Base-by-base conservation (phyloP, 495 filamentous ascomycete species). In the Tirmania nivea region DNA sequence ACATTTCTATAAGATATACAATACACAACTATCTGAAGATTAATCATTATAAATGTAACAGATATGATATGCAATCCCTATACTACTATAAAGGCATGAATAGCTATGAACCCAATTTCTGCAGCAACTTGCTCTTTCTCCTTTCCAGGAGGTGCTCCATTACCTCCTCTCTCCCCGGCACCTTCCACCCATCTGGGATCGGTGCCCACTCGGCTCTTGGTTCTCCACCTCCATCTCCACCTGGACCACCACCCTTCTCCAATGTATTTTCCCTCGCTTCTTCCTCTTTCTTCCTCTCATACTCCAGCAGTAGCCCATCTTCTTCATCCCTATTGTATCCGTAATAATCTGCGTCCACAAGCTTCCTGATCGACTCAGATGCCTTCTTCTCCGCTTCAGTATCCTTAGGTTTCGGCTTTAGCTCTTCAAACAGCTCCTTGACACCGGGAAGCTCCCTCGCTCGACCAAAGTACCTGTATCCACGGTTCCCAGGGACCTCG, bases 291-390 rank as follows among this genome's bases (percentile, higher is more conserved):
- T 74, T 67, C 49, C 69, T 71, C 69, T 97, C 90, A 65, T 94
- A 96, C 49, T 69, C 78, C 54, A 96, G 62, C 62, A 96, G 63
- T 49, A 75, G 76, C 0, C 84, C 86, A 68, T 95, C 90, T 67
- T 95, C 90, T 67, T 96, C 90, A 62, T 88, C 86, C 21, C 89
- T 74, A 59, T 86, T 85, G 66, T 93, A 97, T 35, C 90, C 90
- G 63, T 94, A 97, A 62, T 97, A 97, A 49, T 79, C 81, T 17
- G 92, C 92, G 73, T 97, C 86, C 3, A 96, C 87, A 58, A 80
- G 76, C 69, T 74, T 79, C 56, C 86, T 73, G 67, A 96, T 67
- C 62, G 94, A 86, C 10, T 68, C 67, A 39, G 73, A 64, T 45
- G 71, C 70, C 48, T 77, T 72, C 48, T 68, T 67, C 56, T 76